Conservation (phyloP, 345 rosid species). For the Draba incana region DNA sequence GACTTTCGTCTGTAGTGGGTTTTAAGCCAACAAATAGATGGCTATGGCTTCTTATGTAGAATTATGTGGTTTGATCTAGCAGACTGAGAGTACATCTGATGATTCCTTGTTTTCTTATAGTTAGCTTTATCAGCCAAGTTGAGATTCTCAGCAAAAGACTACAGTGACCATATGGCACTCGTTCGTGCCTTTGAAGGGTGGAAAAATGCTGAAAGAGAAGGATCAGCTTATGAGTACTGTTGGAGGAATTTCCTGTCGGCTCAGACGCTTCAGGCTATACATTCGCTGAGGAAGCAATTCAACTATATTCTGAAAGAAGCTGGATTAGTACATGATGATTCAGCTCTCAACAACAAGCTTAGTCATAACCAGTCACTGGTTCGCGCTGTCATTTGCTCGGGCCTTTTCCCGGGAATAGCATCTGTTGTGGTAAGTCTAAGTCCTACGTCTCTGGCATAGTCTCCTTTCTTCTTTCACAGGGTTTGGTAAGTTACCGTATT, state of each 20-base stretch:
- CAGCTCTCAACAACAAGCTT: conserved; percentile 65
- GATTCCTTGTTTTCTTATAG: conserved; percentile 46
- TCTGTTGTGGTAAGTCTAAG: conserved; percentile 78
- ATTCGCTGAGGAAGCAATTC: conserved; percentile 92
- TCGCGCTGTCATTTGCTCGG: conserved; percentile 94
- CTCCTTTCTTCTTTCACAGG: not conserved
- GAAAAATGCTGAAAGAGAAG: conserved; percentile 97
- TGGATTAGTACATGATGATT: conserved; percentile 69
- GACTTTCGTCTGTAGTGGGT: not conserved
- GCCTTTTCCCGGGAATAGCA: conserved; percentile 93
- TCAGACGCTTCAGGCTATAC: conserved; percentile 95
- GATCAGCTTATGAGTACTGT: conserved; percentile 91
- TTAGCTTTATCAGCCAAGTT: conserved; percentile 95
- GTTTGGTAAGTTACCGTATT: not conserved
- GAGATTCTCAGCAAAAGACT: conserved; percentile 96
- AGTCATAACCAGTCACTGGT: conserved; percentile 90
- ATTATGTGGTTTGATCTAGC: conserved; percentile 2
- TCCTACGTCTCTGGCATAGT: not conserved
- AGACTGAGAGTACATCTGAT: conserved; percentile 23
- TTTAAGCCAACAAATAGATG: not conserved
- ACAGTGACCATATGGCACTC: conserved; percentile 98
- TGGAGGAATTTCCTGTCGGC: conserved; percentile 98
- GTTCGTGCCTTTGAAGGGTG: conserved; percentile 99
- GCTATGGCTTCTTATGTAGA: not conserved
- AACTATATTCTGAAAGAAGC: conserved; percentile 86